Conservation (phyloP, 805 yeast species). For the Metschnikowia lochheadii region DNA sequence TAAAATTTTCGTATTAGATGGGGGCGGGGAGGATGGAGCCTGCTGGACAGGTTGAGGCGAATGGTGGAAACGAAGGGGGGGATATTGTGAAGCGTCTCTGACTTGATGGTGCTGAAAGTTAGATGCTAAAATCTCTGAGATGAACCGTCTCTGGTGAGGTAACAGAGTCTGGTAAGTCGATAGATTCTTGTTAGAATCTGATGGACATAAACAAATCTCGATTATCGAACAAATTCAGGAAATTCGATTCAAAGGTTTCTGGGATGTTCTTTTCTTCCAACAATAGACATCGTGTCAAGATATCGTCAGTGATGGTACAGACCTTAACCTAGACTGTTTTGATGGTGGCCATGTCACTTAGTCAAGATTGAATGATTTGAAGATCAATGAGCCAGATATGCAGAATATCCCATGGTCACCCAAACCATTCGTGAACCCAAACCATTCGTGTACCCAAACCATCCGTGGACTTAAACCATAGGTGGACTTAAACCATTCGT, state of each 20-base stretch:
- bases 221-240: no score
- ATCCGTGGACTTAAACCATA: not conserved
- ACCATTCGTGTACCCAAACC: not conserved
- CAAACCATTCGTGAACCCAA: not conserved
- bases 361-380: not conserved
- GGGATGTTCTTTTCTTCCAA: not conserved
- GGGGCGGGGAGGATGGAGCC: not conserved
- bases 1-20: not conserved
- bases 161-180: no score
- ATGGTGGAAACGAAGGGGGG: not conserved
- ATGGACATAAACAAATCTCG: not conserved
- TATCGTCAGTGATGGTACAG: not conserved
- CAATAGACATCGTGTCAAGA: not conserved
- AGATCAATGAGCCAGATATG: not conserved
- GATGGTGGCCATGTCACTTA: not conserved
- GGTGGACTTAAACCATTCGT: not conserved
- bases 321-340: not conserved
- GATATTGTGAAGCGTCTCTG: not conserved
- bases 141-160: no score
- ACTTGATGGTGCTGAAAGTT: not conserved
- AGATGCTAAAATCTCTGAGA: not conserved
- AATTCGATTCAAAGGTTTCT: not conserved
- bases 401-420: not conserved
- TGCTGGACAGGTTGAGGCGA: conserved; percentile 1
- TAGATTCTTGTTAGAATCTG: not conserved